Base-by-base conservation (phyloP, 2,329 filamentous ascomycete species). In the Diaporthe helianthi region DNA sequence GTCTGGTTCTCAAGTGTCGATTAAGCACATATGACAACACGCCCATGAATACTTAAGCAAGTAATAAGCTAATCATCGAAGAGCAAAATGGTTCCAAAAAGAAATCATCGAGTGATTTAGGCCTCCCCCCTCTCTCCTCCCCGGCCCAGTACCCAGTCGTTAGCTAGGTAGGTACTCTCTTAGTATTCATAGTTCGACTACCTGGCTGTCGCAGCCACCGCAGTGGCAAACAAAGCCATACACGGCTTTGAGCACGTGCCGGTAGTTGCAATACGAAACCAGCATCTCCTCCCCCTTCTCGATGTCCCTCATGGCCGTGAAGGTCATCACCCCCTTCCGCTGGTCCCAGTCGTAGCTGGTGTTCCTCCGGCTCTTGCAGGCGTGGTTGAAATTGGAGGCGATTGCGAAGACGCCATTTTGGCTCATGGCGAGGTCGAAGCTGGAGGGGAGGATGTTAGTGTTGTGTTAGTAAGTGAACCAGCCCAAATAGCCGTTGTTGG, bases 301-400 rank as follows among this genome's bases (percentile, higher is more conserved):
- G 10, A 87, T 64, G 2, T 80, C 75, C 2, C 73, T 75, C 10
- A 74, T 74, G 2, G 83, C 78, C 1, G 76, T 77, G 70, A 89
- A 78, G 0, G 79, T 75, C 41, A 90, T 80, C 3, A 78, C 75
- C 8, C 77, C 71, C 1, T 72, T 68, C 0, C 67, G 49, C 0
- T 61, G 7, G 63, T 85, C 79, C 72, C 82, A 87, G 0, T 55
- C 72, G 73, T 85, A 89, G 1, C 77, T 72, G 31, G 87, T 74
- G 52, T 83, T 86, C 66, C 80, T 75, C 3, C 73, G 75, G 0
- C 81, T 79, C 1, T 72, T 69, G 73, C 87, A 90, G 0, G 86
- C 83, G 74, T 90, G 87, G 74, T 90, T 90, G 77, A 90, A 89
- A 2, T 87, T 81, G 0, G 86, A 83, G 0, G 83, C 85, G 7